Evolutionary conservation across 2,329 filamentous ascomycete genomes (phyloP), one percentile per base, ranked within the genome.

Genomic region (Plenodomus tracheiphilus): DNA sequence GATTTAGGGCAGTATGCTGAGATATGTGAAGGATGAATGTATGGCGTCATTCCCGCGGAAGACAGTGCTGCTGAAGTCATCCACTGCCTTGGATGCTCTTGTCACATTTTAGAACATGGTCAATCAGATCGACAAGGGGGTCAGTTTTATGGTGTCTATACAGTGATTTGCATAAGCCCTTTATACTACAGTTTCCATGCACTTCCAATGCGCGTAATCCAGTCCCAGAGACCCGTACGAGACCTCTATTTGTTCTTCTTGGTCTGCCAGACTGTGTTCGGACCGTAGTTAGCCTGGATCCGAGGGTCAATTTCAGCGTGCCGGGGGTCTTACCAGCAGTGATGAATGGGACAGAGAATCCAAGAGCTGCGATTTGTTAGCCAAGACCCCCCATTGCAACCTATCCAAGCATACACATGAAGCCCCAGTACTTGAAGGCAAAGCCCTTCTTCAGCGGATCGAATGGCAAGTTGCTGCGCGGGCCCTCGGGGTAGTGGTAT

Each of bases 401-500:
- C 38, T 34, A 18, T 43, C 37, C 37, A 25, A 59, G 54, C 68
- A 64, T 72, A 89, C 86, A 74, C 82, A 86, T 86, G 80, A 89
- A 94, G 57, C 73, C 73, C 88, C 91, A 95, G 86, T 88, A 99
- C 77, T 87, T 83, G 65, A 90, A 56, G 61, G 80, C 84, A 75
- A 99, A 99, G 79, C 82, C 88, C 79, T 86, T 89, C 73, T 86
- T 93, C 79, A 90, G 82, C 63, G 94, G 89, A 83, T 99, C 96
- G 86, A 99, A 99, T 62, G 94, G 94, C 62, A 99, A 79, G 84
- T 97, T 97, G 81, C 83, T 87, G 78, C 91, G 88, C 71, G 93
- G 89, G 61, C 93, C 94, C 81, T 97, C 93, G 66, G 93, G 88
- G 82, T 99, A 99, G 83, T 99, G 94, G 87, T 96, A 97, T 59